Evolutionary conservation across 345 rosid genomes (phyloP).

Genomic region (Populus simonii): DNA sequence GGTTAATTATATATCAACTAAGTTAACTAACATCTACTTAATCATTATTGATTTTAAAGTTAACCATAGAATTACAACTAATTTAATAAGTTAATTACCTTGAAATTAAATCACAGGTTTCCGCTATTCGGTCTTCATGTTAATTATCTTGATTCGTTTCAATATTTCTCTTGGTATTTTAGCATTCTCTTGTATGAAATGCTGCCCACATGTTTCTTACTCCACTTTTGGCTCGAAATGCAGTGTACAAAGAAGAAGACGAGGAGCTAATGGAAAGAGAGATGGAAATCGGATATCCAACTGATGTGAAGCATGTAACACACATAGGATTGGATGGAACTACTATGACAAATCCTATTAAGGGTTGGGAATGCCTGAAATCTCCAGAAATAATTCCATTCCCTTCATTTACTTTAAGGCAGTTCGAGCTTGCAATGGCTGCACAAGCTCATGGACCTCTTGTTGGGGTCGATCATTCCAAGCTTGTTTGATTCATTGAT

Average conservation of each 20-base stretch:
- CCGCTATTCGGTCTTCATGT: no score
- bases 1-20: background rate
- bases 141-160: background rate
- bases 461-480: background rate
- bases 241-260: background rate
- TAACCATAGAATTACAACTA: background rate
- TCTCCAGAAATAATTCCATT: slow-evolving; percentile 21
- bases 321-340: slow-evolving; percentile 86
- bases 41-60: no score
- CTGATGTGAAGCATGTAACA: slow-evolving; percentile 92
- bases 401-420: slow-evolving; percentile 21
- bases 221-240: background rate
- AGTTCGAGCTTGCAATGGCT: slow-evolving; percentile 29
- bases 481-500: background rate
- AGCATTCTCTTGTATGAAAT: background rate
- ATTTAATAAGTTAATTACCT: background rate
- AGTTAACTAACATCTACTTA: background rate
- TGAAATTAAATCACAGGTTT: background rate
- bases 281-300: slow-evolving; percentile 88
- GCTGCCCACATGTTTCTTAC: background rate
- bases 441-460: slow-evolving; percentile 17
- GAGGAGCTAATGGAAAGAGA: slow-evolving; percentile 53
- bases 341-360: background rate
- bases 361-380: slow-evolving; percentile 14
- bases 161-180: background rate